A percentile compares a stretch with the other conserved stretches of the same genome.
phyloP scores from a whole-genome alignment of 768 basidiomycete genomes.

The Pisolithus microcarpus region DNA sequence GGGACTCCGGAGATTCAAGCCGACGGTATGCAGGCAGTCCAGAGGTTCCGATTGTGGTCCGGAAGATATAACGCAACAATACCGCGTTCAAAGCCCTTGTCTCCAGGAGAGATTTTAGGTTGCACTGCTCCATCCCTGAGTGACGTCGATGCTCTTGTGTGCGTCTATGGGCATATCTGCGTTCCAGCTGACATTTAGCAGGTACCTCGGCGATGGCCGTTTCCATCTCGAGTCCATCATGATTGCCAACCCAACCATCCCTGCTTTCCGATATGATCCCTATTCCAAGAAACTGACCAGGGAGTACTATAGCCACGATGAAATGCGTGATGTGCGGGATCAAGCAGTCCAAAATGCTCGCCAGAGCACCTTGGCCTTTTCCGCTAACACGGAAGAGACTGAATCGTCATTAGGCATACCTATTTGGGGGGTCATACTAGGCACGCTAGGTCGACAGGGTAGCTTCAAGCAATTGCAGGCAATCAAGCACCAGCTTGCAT shows the following conservation, averaged over 20 bases:
- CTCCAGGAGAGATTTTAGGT: slow-evolving; percentile 94
- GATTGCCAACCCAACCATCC: slow-evolving; percentile 95
- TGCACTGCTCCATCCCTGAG: slow-evolving; percentile 85
- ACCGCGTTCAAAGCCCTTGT: slow-evolving; percentile 85
- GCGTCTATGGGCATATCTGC: slow-evolving; percentile 21
- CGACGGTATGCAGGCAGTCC: background rate
- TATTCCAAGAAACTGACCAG: slow-evolving; percentile 96
- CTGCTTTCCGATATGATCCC: slow-evolving; percentile 97
- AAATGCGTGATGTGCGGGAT: slow-evolving; percentile 74
- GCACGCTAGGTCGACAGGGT: slow-evolving; percentile 92
- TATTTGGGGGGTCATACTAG: slow-evolving; percentile 88
- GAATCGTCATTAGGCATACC: slow-evolving; percentile 11
- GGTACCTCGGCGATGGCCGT: slow-evolving; percentile 95
- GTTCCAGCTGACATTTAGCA: slow-evolving; percentile 24
- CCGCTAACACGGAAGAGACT: slow-evolving; percentile 6
- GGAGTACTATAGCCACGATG: slow-evolving; percentile 81
- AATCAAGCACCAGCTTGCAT: slow-evolving; percentile 62
- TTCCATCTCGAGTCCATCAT: slow-evolving; percentile 99
- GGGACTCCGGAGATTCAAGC: background rate
- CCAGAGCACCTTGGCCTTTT: slow-evolving; percentile 44
- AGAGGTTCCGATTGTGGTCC: slow-evolving; percentile 32
- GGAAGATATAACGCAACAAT: slow-evolving; percentile 71
- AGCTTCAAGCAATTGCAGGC: slow-evolving; percentile 86
- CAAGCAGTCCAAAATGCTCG: slow-evolving; percentile 72
- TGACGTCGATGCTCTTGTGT: slow-evolving; percentile 90